A percentile compares a stretch with the other conserved stretches of the same genome.
phyloP scores from a whole-genome alignment of 2,329 filamentous ascomycete species.

The Ophiocordyceps australis region DNA sequence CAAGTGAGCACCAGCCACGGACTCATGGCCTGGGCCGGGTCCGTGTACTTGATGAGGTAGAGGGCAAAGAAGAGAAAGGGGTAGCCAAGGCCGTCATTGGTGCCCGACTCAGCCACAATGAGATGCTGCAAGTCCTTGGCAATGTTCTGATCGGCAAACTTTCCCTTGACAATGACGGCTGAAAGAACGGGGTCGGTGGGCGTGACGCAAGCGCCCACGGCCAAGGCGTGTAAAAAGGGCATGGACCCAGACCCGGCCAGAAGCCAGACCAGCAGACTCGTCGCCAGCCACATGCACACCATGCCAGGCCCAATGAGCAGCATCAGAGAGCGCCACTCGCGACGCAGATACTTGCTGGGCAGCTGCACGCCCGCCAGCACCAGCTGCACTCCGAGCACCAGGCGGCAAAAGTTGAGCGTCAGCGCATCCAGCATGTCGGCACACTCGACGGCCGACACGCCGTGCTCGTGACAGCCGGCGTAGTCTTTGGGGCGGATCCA shows the following conservation, averaged over 20 bases:
- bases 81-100: conserved; percentile 80
- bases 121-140: conserved; percentile 66
- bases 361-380: conserved; percentile 79
- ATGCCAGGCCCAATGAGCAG: conserved; percentile 71
- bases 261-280: conserved; percentile 66
- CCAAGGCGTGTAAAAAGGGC: conserved; percentile 59
- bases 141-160: conserved; percentile 82
- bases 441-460: conserved; percentile 10
- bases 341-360: conserved; percentile 62
- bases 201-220: conserved; percentile 72
- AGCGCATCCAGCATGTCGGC: conserved; percentile 45
- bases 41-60: conserved; percentile 64
- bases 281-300: conserved; percentile 71
- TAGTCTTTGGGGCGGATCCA: conserved; percentile 62
- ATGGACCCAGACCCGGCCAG: conserved; percentile 54
- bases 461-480: conserved; percentile 22
- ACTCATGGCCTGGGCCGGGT: conserved; percentile 48
- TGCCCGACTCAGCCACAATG: conserved; percentile 66
- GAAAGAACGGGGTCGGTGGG: conserved; percentile 80
- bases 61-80: conserved; percentile 75
- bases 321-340: conserved; percentile 59
- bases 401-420: conserved; percentile 68
- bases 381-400: conserved; percentile 80
- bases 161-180: conserved; percentile 83
- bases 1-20: conserved; percentile 76